Base-by-base conservation (phyloP, 495 filamentous ascomycete genomes). In the Astrothelium subdiscretum region DNA sequence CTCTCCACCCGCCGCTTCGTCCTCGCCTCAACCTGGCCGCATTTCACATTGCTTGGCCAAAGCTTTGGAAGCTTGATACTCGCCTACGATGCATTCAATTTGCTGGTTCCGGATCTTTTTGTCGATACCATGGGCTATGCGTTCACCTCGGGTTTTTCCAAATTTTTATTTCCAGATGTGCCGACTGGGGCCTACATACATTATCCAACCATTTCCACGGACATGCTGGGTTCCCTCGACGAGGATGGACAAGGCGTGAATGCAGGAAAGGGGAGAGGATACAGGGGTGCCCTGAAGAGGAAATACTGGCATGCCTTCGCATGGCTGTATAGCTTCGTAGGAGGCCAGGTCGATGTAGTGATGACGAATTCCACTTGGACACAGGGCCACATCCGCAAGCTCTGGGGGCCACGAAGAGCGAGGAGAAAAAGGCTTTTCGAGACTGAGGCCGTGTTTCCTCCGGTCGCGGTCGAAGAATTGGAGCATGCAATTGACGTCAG, bases 351-450 rank as follows among this genome's bases (percentile, higher is more conserved):
- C 10, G 92, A 98, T 72, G 81, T 91, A 1, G 92, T 97, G 61
- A 95, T 97, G 90, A 94, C 91, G 60, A 98, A 98, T 74, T 95
- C 89, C 26, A 87, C 83, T 58, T 98, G 94, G 94, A 98, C 94
- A 18, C 85, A 91, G 64, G 80, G 73, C 1, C 95, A 98, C 67
- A 91, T 98, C 62, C 77, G 81, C 40, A 76, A 80, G 0, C 78
- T 98, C 31, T 98, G 94, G 94, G 87, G 85, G 75, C 83, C 64
- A 44, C 69, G 70, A 63, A 77, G 73, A n/a, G 64, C 59, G 29
- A 69, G 77, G 59, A 64, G 70, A 51, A 74, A 74, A 59, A 74
- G 71, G 66, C 72, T 62, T 61, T 70, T 77, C 22, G 62, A 66
- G 5, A 83, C 87, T 31, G 75, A 77, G 2, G 88, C 95, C 18